Evolutionary conservation across 2,329 filamentous ascomycete species (phyloP).

Genomic region (Cucurbitaria berberidis): DNA sequence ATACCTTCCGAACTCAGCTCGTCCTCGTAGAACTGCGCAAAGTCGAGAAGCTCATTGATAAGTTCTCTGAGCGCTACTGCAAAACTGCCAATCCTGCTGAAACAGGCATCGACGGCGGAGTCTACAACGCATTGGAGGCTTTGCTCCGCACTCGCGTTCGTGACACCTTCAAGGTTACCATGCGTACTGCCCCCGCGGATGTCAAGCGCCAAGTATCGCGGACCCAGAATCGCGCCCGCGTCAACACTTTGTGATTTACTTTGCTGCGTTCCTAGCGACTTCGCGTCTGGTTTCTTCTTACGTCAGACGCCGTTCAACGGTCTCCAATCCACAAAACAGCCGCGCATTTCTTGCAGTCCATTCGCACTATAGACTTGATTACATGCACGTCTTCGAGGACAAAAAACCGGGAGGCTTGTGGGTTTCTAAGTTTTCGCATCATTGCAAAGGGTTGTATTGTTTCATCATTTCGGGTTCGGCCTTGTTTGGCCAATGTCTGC

Average conservation of each 20-base stretch:
- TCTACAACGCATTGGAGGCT: conserved; percentile 39
- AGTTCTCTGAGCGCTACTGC: conserved; percentile 46
- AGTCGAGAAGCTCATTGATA: conserved; percentile 48
- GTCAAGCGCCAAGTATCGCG: conserved; percentile 43
- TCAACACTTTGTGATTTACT: conserved; percentile 35
- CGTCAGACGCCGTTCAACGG: background rate
- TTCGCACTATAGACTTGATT: conserved; percentile 7
- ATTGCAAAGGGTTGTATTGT: conserved; percentile 4
- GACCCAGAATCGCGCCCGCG: conserved; percentile 34
- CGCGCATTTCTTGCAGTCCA: background rate
- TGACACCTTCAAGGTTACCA: conserved; percentile 47
- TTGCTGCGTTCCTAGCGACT: conserved; percentile 9
- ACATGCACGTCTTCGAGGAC: conserved; percentile 1
- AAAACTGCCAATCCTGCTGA: conserved; percentile 29
- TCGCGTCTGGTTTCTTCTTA: conserved; percentile 2
- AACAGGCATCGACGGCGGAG: conserved; percentile 36
- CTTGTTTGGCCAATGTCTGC: background rate
- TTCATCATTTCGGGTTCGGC: background rate
- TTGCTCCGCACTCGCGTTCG: conserved; percentile 44
- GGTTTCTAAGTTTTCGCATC: background rate
- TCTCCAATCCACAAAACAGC: conserved; percentile 9
- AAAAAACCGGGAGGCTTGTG: background rate
- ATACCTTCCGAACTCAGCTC: conserved; percentile 40
- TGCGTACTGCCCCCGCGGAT: conserved; percentile 44
- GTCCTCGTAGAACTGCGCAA: conserved; percentile 43